phyloP scores from a whole-genome alignment of 2,329 filamentous ascomycete genomes.

The Ceratocystis cacaofunesta region DNA sequence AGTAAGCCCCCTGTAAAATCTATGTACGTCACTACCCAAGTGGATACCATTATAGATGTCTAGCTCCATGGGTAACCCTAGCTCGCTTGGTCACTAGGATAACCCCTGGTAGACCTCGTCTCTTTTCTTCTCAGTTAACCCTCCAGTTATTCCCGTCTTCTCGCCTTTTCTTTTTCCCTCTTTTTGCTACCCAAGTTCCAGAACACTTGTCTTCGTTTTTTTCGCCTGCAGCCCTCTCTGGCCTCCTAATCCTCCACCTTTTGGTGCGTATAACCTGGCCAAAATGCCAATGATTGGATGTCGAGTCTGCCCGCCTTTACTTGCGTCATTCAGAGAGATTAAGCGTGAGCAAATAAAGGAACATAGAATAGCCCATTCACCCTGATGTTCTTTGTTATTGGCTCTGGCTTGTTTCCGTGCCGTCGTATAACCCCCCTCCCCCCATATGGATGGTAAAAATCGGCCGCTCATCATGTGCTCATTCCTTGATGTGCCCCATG shows the following conservation, averaged over 20 bases:
- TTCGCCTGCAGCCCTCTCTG: not conserved
- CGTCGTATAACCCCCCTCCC: too few relatives aligned
- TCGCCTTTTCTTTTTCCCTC: not conserved
- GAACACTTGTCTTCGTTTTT: not conserved
- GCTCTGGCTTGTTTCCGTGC: too few relatives aligned
- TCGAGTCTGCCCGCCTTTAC: not conserved
- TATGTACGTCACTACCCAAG: not conserved
- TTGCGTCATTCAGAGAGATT: conserved; percentile 1
- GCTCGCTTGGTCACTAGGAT: not conserved
- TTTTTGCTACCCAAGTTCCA: not conserved
- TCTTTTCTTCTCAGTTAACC: not conserved
- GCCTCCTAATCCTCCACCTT: not conserved
- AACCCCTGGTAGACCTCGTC: not conserved
- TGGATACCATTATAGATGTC: not conserved
- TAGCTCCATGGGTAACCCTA: not conserved
- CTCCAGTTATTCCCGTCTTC: not conserved
- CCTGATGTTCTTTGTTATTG: not conserved
- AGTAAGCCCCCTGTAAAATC: too few relatives aligned
- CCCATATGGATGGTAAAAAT: too few relatives aligned
- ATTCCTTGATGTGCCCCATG: too few relatives aligned
- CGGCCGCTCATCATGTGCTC: too few relatives aligned
- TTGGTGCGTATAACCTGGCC: not conserved
- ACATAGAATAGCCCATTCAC: not conserved
- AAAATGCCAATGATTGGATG: not conserved
- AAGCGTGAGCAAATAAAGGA: not conserved